Conservation (phyloP, 2,329 filamentous ascomycete species). For the Cercospora beticola region DNA sequence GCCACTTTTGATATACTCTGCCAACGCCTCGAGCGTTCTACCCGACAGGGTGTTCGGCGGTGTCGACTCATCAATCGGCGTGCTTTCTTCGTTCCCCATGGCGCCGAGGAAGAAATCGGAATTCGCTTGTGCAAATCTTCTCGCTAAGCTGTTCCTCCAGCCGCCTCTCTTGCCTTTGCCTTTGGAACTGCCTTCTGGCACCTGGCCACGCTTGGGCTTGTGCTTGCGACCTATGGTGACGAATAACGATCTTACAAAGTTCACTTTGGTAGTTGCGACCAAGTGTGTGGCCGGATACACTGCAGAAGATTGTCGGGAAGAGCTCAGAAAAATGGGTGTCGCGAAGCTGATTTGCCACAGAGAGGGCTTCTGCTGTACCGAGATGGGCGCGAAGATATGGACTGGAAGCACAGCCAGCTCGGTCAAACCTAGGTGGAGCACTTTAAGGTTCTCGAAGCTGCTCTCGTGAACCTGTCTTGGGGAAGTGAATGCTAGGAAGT, state of each 20-base stretch:
- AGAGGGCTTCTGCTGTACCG: conserved; percentile 11
- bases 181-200: conserved; percentile 32
- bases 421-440: neutral
- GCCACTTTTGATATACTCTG: conserved; percentile 74
- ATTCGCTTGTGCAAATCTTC: conserved; percentile 9
- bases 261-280: conserved; percentile 16
- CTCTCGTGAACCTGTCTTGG: neutral
- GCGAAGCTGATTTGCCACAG: conserved; percentile 16
- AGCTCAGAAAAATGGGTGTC: neutral
- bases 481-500: neutral
- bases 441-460: neutral
- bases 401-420: conserved; percentile 8
- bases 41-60: conserved; percentile 64
- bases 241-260: conserved; percentile 17
- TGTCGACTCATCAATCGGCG: conserved; percentile 62
- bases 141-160: conserved; percentile 23
- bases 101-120: conserved; percentile 41
- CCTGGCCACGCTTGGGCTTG: conserved; percentile 44
- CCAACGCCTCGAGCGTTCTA: conserved; percentile 71
- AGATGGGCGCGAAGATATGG: neutral
- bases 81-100: conserved; percentile 87
- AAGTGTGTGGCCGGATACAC: neutral
- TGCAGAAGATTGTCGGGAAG: neutral
- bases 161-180: conserved; percentile 28
- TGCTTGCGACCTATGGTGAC: conserved; percentile 54